These are phyloP conservation scores for Apostasia shenzhenica DNA, from an alignment of 106 monocot genomes.

Conservation along the genomic window DNA sequence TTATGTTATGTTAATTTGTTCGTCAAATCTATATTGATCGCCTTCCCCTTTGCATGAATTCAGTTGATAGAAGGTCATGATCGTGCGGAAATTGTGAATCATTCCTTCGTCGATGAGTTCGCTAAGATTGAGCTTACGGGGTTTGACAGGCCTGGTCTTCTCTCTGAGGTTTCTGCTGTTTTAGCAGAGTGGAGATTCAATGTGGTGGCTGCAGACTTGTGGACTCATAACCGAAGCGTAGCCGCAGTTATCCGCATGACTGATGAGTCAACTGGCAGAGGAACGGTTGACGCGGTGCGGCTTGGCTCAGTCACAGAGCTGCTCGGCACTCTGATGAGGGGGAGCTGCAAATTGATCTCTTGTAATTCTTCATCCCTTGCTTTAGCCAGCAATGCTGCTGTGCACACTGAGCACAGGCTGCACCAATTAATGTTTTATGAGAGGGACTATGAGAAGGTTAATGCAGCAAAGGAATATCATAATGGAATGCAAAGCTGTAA, in stretches of 20 bases:
- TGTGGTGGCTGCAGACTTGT: conserved; percentile 35
- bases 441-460: conserved; percentile 21
- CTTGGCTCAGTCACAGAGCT: neutral
- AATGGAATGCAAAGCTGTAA: conserved; percentile 5
- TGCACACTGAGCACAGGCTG: conserved; percentile 30
- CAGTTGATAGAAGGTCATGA: conserved; percentile 15
- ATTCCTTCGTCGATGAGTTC: neutral
- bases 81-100: neutral
- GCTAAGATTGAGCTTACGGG: conserved; percentile 50
- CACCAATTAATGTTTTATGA: conserved; percentile 52
- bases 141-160: conserved; percentile 45
- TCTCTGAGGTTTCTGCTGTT: conserved; percentile 51
- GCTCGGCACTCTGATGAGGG: neutral
- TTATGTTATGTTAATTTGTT: neutral
- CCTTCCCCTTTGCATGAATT: neutral
- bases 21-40: neutral
- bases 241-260: conserved; percentile 47
- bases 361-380: conserved; percentile 8
- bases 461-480: neutral
- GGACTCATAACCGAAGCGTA: conserved; percentile 49
- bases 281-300: conserved; percentile 22
- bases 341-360: neutral
- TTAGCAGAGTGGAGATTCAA: conserved; percentile 25
- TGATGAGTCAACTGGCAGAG: conserved; percentile 20
- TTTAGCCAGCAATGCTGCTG: conserved; percentile 15